Evolutionary conservation across 1,139 yeast genomes (phyloP), one percentile per base, ranked within the genome.

Genomic region (Yamadazyma diospyri): DNA sequence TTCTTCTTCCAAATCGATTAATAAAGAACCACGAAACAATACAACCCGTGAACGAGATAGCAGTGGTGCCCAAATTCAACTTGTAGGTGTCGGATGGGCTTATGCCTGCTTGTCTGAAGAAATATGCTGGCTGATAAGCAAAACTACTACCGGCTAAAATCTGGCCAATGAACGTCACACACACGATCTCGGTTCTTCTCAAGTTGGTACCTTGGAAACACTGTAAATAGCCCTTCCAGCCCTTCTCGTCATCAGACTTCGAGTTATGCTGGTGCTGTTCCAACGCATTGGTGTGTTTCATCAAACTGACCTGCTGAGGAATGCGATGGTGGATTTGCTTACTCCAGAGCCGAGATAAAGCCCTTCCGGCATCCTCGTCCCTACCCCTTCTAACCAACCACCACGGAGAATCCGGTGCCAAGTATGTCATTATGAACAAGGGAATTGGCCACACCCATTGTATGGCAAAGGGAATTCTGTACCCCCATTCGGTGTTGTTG

Each of bases 11-110:
- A 28, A 48, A 48, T 10, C 36, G 37, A 9, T 30, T 38, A 7
- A 51, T 23, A 6, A 53, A 38, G 23, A 53, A 47, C 59, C 59
- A 53, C 0, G 64, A 55, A 23, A 36, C 27, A 17, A 40, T 17
- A 35, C 42, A 36, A 4, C 48, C 48, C n/a, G 41, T 23, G 43
- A 52, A 28, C 3, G 59, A 29, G 18, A 58, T 53, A 6, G 61
- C 66, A 17, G 52, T 35, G 16, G 58, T 46, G 4, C 65, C 64
- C 20, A 61, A 42, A 15, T 50, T 49, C 24, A 59, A 55, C 33
- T 55, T 27, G 55, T 51, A 39, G 50, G 55, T 27, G 13, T 48
- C 46, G 8, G 33, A 35, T 17, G 50, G 25, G 25, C 39, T 34
- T 25, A 53, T 40, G 27, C 59, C 58, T 18, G 55, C 59, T 38